phyloP scores from a whole-genome alignment of 2,329 filamentous ascomycete genomes.

The Cladosporium sp. region DNA sequence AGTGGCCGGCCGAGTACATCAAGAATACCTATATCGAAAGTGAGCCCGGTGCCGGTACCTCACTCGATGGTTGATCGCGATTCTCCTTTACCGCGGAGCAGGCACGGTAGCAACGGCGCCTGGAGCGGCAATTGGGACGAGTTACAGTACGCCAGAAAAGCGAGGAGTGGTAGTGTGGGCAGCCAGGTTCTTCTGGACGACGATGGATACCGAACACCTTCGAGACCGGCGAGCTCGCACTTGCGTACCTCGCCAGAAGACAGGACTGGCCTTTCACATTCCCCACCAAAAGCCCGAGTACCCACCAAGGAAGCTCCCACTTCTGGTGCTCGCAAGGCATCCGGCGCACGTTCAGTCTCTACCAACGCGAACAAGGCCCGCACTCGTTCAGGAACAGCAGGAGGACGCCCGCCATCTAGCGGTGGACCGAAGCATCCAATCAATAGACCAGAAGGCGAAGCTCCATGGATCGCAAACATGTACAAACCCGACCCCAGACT shows the following conservation, averaged over 20 bases:
- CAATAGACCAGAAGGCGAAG: conserved; percentile 80
- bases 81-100: conserved; percentile 59
- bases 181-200: conserved; percentile 52
- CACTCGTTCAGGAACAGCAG: conserved; percentile 8
- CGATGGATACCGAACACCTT: conserved; percentile 32
- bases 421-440: conserved; percentile 56
- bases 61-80: conserved; percentile 70
- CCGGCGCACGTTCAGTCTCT: conserved; percentile 1
- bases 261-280: conserved; percentile 13
- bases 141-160: conserved; percentile 46
- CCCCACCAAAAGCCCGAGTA: conserved; percentile 38
- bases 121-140: conserved; percentile 52
- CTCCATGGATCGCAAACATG: conserved; percentile 90
- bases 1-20: conserved; percentile 54
- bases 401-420: conserved; percentile 22
- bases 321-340: conserved; percentile 28
- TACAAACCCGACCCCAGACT: conserved; percentile 94
- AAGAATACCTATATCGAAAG: conserved; percentile 80
- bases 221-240: conserved; percentile 35
- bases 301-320: conserved; percentile 35
- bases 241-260: conserved; percentile 20
- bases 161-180: conserved; percentile 63
- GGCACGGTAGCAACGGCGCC: conserved; percentile 51
- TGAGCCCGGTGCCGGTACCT: conserved; percentile 72
- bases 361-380: conserved; percentile 8